Conservation (phyloP, 768 basidiomycete genomes). For the Mycena alexandri region DNA sequence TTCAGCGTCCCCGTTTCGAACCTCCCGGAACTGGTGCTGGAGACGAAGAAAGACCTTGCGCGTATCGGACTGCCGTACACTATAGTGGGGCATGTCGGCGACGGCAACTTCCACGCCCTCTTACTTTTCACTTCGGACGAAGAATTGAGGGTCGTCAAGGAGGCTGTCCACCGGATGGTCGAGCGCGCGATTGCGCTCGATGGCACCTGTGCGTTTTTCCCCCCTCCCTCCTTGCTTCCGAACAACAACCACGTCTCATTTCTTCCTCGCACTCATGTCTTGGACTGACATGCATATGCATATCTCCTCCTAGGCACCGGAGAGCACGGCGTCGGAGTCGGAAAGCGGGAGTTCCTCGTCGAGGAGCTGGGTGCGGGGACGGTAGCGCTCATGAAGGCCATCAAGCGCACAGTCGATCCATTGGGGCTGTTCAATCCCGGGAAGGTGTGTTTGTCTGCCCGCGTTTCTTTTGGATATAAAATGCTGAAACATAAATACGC, state of each 20-base stretch:
- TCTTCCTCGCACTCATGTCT: too few relatives aligned
- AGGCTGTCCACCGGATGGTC: slow-evolving; percentile 72
- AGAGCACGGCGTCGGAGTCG: slow-evolving; percentile 91
- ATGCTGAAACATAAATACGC: too few relatives aligned
- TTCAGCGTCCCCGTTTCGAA: slow-evolving; percentile 26
- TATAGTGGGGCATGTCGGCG: slow-evolving; percentile 31
- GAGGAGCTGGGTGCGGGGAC: slow-evolving; percentile 88
- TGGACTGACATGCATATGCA: too few relatives aligned
- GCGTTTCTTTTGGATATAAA: too few relatives aligned
- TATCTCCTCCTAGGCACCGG: slow-evolving; percentile 84
- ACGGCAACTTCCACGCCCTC: slow-evolving; percentile 68
- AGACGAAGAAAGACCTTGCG: slow-evolving; percentile 28
- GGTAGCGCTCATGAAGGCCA: slow-evolving; percentile 84
- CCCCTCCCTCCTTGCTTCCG: not conserved
- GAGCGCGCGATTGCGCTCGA: slow-evolving; percentile 76
- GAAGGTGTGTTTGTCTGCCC: slow-evolving; percentile 69
- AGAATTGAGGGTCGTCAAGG: slow-evolving; percentile 57
- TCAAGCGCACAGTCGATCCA: slow-evolving; percentile 84
- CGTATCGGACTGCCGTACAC: slow-evolving; percentile 23
- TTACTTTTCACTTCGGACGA: slow-evolving; percentile 71
- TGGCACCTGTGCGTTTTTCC: slow-evolving; percentile 70
- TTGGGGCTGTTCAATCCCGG: slow-evolving; percentile 86
- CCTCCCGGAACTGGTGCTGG: slow-evolving; percentile 27
- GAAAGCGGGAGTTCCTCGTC: slow-evolving; percentile 83
- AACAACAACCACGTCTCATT: too few relatives aligned